Base-by-base conservation (phyloP, 2,329 filamentous ascomycete species). In the Fusarium pseudocircinatum region DNA sequence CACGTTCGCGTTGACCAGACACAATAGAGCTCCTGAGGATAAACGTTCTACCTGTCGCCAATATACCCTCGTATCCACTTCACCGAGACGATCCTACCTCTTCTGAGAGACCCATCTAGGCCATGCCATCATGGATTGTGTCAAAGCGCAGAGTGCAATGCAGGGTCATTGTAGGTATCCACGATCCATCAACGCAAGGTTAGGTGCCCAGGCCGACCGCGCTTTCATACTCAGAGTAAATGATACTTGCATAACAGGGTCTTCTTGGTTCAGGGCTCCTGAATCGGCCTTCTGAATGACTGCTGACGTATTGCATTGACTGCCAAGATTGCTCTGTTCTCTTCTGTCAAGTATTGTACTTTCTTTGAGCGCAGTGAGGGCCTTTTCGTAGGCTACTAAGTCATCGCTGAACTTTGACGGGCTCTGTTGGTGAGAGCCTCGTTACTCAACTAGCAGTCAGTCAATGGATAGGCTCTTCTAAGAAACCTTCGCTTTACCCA, bases 251-350 rank as follows among this genome's bases (percentile, higher is more conserved):
- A 56, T 50, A n/a, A 30, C 34, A 30, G 30, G 36, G 52, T 26
- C 26, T 47, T 53, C 13, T 60, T 57, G 34, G 39, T 43, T 56
- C 40, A 60, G 50, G 42, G 32, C 67, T 72, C 71, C 71, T 74
- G 65, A 28, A 69, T 66, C 72, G 63, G 72, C 60, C 43, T 10
- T 30, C 52, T 36, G 37, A 42, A 24, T 20, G 24, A 53, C 43
- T 57, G 34, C 42, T 63, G 46, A n/a, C 57, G 52, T 40, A 57
- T 43, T 26, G 52, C 39, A 24, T 36, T 50, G 60, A 24, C 34
- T 54, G 22, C 40, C 44, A 53, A 57, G 37, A 43, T 40, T 56
- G n/a, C n/a, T 63, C 28, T 24, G 15, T 16, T 40, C 53, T 58
- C 15, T n/a, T 46, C 46, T 53, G 30, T 44, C 26, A 30, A 46